Evolutionary conservation across 1,284 basidiomycete species (phyloP), one percentile per base, ranked within the genome.

Genomic region (Naganishia sp.): DNA sequence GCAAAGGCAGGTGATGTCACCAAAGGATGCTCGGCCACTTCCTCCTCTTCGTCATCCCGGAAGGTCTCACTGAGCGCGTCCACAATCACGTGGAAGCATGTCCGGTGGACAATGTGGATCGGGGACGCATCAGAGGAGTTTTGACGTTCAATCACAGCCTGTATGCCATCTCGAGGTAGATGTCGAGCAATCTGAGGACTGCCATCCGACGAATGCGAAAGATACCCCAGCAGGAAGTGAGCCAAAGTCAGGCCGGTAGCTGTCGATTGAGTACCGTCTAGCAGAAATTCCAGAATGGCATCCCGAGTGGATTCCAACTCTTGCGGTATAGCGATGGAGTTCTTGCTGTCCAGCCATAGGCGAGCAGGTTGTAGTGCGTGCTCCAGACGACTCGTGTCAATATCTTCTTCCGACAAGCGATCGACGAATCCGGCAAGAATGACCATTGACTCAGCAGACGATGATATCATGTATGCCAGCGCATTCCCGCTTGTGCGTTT

Each of bases 181-280:
- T 63, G 45, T 45, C 46, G 60, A 33, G 59, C 45, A 82, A 70
- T 81, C 81, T 68, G 78, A 79, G 56, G 81, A 77, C 68, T 73
- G 76, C 70, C 77, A 76, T 69, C 76, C 77, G 57, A 73, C 73
- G 2, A 83, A 79, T 0, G 88, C 75, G 10, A 80, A 75, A 69
- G 83, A 74, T 94, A 93, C 6, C 86, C 86, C 42, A 99, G 84
- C 10, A 99, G 81, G 77, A 93, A 90, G 80, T 98, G 93, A 0
- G 90, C 90, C 43, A 97, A 76, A 73, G 95, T 97, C 16, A 94
- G 92, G 66, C 88, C 90, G 0, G 87, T 78, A 11, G 84, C 79
- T 52, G 83, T 83, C 0, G 79, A 76, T n/a, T 85, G 80, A 0
- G 94, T 94, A 69, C 90, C 90, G 63, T 86, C 86, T 49, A 93